Evolutionary conservation across 768 basidiomycete species (phyloP), one percentile per base, ranked within the genome.

Genomic region (Rhodotorula taiwanensis): DNA sequence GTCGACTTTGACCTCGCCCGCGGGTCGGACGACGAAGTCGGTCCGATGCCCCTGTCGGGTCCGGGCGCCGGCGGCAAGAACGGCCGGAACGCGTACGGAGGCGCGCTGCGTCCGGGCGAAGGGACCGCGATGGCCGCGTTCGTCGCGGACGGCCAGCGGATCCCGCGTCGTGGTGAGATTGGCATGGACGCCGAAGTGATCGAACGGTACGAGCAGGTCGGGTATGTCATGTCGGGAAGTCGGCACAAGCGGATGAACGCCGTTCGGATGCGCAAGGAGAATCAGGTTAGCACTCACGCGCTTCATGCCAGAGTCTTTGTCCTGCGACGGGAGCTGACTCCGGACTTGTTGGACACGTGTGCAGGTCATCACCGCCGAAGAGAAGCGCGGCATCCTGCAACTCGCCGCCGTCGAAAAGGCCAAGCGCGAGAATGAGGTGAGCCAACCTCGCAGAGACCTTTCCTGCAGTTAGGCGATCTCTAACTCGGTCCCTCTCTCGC

Each of bases 141-240:
- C 82, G 82, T 97, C 58, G 81, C 88, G 74, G 74, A 77, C 36
- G 94, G 95, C 4, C 83, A 85, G 66, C 93, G 95, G 74, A 99
- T 98, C 72, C 95, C 95, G 1, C 89, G 95, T 67, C 89, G 95
- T 81, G 95, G 95, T 77, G 95, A 99, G 78, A 98, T 99, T 70
- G 95, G 95, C 59, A 79, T 99, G 69, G 86, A 86, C 15, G 84
- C 89, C 18, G 84, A 85, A 34, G 83, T 89, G 75, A 99, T 99
- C 69, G 91, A 86, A 10, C 75, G 82, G 74, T 97, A 82, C 77
- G 95, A 99, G 79, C 73, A 80, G 28, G 87, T 87, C 13, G 95
- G 95, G 23, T 99, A 95, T 76, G 95, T 99, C 51, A 99, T 98
- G 95, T 91, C 88, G 71, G 95, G 94, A 49, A 88, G 84, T 72